phyloP scores from a whole-genome alignment of 176 grass and related monocot genomes.

The sorghum (Sorghum bicolor) region DNA sequence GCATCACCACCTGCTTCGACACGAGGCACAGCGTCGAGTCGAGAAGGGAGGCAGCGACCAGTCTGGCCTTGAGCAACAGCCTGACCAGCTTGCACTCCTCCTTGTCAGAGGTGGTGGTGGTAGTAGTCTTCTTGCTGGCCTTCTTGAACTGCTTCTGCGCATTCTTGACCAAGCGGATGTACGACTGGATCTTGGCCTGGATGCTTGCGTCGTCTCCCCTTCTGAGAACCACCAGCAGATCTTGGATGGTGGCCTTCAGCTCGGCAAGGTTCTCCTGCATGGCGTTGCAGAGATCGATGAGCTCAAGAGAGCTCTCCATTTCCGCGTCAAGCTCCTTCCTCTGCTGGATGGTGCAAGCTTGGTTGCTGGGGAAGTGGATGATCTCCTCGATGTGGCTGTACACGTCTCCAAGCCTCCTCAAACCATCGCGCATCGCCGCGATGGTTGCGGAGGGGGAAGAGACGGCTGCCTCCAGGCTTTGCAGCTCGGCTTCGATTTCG shows the following conservation, averaged over 20 bases:
- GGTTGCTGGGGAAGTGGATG: conserved; percentile 41
- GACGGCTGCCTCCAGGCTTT: conserved; percentile 31
- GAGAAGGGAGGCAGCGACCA: conserved; percentile 37
- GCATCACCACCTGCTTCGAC: conserved; percentile 9
- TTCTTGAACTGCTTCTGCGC: conserved; percentile 59
- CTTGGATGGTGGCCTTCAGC: conserved; percentile 36
- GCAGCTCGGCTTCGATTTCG: conserved; percentile 37
- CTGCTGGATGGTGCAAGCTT: conserved; percentile 22
- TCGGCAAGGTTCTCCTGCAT: conserved; percentile 39
- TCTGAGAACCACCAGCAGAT: conserved; percentile 31
- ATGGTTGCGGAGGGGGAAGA: conserved; percentile 17
- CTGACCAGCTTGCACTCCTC: conserved; percentile 12
- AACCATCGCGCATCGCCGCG: not conserved
- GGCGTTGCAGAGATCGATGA: conserved; percentile 43
- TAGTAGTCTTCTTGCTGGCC: conserved; percentile 20
- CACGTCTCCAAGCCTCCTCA: conserved; percentile 40
- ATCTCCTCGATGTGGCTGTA: conserved; percentile 40
- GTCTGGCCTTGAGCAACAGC: conserved; percentile 45
- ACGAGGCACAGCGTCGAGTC: conserved; percentile 22
- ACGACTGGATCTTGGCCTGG: conserved; percentile 37
- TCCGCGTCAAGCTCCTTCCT: conserved; percentile 36
- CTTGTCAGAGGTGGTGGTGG: not conserved
- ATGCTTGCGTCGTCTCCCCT: conserved; percentile 32
- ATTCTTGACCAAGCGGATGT: conserved; percentile 37
- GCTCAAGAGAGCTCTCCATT: conserved; percentile 39